Conservation (phyloP, 371 early-diverging fungal species). For the Mucor irregularis region DNA sequence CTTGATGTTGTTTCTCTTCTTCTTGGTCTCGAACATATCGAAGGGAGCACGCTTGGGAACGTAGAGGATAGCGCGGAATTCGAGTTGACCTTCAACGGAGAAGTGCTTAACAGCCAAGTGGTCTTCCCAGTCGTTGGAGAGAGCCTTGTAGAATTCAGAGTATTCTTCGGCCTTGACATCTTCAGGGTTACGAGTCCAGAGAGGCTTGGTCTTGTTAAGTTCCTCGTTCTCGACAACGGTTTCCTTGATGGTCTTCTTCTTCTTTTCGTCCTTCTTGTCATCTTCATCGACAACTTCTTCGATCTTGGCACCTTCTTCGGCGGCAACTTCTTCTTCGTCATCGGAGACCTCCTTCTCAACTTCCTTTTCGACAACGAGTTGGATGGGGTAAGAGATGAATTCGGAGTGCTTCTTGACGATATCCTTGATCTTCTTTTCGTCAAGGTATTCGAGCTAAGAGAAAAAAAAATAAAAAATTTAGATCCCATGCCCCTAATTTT, state of each 20-base stretch:
- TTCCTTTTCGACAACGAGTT: slow-evolving; percentile 53
- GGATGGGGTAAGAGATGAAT: slow-evolving; percentile 72
- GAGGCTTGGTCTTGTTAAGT: slow-evolving; percentile 76
- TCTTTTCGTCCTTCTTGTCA: slow-evolving; percentile 77
- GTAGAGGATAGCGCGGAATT: slow-evolving; percentile 80
- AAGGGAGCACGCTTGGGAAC: slow-evolving; percentile 76
- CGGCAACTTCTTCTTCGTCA: slow-evolving; percentile 67
- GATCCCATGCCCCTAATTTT: not conserved
- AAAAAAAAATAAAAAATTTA: not conserved
- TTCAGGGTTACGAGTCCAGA: slow-evolving; percentile 84
- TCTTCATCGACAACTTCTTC: slow-evolving; percentile 58
- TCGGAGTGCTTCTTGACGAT: slow-evolving; percentile 83
- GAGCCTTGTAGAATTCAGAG: slow-evolving; percentile 82
- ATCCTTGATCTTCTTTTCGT: slow-evolving; percentile 55
- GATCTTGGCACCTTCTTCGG: slow-evolving; percentile 59
- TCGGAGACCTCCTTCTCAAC: slow-evolving; percentile 87
- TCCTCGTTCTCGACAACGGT: slow-evolving; percentile 51
- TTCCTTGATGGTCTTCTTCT: slow-evolving; percentile 70
- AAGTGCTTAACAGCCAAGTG: slow-evolving; percentile 76
- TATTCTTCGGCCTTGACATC: slow-evolving; percentile 78
- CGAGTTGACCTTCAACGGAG: slow-evolving; percentile 80
- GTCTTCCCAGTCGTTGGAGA: slow-evolving; percentile 72
- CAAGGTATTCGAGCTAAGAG: slow-evolving; percentile 54
- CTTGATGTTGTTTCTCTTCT: slow-evolving; percentile 77
- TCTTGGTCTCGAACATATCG: slow-evolving; percentile 64